Percentiles rank a stretch among this genome's conserved stretches.
Evolutionary conservation across 2,329 filamentous ascomycete genomes (phyloP).

Genomic region (Dactylellina parvicollis): DNA sequence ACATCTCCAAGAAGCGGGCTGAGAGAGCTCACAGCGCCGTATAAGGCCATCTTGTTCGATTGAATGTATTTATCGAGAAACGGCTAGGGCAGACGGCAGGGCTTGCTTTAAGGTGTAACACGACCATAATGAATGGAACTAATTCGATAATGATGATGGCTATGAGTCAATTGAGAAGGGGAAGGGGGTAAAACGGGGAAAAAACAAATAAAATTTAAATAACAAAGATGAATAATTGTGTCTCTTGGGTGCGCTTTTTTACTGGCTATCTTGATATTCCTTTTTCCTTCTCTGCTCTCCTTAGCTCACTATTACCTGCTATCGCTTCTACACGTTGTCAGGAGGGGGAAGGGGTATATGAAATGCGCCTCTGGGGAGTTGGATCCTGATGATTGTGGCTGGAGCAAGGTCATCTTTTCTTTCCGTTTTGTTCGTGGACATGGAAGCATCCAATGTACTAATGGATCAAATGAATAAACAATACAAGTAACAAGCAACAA

Average conservation of each 20-base stretch:
- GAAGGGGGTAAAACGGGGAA: neutral
- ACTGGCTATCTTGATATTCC: neutral
- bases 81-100: neutral
- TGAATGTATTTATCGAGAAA: neutral
- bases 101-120: neutral
- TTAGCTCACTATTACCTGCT: slow-evolving; percentile 2
- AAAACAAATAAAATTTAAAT: slow-evolving; percentile 5
- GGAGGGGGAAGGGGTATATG: slow-evolving; percentile 2
- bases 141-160: slow-evolving; percentile 38
- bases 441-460: slow-evolving; percentile 8
- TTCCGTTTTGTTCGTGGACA: slow-evolving; percentile 6
- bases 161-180: neutral
- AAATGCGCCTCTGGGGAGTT: neutral
- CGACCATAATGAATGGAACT: slow-evolving; percentile 20
- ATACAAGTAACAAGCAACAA: neutral
- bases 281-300: neutral
- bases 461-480: slow-evolving; percentile 22
- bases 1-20: slow-evolving; percentile 34
- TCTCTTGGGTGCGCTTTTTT: slow-evolving; percentile 24
- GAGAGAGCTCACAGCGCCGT: slow-evolving; percentile 47
- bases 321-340: slow-evolving; percentile 3
- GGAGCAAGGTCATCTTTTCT: neutral
- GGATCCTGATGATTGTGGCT: neutral
- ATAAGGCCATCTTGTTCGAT: neutral
- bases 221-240: slow-evolving; percentile 11